These are phyloP conservation scores for Bimuria novae-zelandiae DNA, from an alignment of 2,329 filamentous ascomycete genomes.

Conservation along the genomic window DNA sequence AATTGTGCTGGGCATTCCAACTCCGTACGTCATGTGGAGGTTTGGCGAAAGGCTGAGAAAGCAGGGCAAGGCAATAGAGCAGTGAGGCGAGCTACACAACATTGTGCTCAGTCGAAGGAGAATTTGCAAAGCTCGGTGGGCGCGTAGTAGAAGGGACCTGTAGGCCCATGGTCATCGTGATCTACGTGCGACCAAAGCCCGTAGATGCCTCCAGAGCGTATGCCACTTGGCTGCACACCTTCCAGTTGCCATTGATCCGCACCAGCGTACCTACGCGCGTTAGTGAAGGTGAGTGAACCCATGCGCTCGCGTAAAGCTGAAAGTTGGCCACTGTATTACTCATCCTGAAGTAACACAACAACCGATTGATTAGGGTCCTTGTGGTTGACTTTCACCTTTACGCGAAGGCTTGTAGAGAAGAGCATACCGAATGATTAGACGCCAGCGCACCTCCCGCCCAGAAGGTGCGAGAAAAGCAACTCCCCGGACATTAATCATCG, in stretches of 20 bases:
- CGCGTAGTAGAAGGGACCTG: slow-evolving; percentile 24
- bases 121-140: slow-evolving; percentile 14
- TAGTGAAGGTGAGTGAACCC: neutral
- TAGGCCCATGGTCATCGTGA: slow-evolving; percentile 24
- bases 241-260: slow-evolving; percentile 33
- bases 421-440: slow-evolving; percentile 26
- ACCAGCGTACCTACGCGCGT: slow-evolving; percentile 20
- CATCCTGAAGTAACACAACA: too few relatives aligned
- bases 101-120: neutral
- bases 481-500: slow-evolving; percentile 21
- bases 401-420: too few relatives aligned
- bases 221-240: slow-evolving; percentile 29
- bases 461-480: slow-evolving; percentile 20
- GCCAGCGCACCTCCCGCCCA: slow-evolving; percentile 26
- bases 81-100: neutral
- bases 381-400: too few relatives aligned
- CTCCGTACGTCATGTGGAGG: slow-evolving; percentile 52
- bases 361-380: too few relatives aligned
- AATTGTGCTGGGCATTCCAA: slow-evolving; percentile 42
- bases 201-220: slow-evolving; percentile 29
- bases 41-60: slow-evolving; percentile 51
- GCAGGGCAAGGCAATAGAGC: slow-evolving; percentile 24
- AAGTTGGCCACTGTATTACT: too few relatives aligned
- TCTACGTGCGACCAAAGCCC: slow-evolving; percentile 30
- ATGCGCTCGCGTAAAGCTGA: too few relatives aligned